Conservation (phyloP, 345 rosid species). For the Dipteronia sinensis region DNA sequence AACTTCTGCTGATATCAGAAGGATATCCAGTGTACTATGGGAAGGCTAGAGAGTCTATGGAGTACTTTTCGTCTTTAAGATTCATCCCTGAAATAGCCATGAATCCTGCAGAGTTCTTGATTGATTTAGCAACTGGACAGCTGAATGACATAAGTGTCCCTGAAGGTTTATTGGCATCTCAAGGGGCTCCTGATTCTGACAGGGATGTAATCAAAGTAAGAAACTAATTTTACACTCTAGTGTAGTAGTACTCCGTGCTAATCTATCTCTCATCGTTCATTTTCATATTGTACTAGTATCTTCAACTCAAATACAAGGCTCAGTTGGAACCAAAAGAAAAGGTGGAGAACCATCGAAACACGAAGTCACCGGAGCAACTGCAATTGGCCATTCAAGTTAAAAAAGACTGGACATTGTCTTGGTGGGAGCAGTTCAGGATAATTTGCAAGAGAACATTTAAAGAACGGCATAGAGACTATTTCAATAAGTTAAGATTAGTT, state of each 20-base stretch:
- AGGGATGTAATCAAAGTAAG: conserved; percentile 58
- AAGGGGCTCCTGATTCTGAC: conserved; percentile 48
- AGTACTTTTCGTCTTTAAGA: conserved; percentile 72
- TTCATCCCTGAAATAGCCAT: conserved; percentile 89
- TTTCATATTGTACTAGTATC: conserved; percentile 44
- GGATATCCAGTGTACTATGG: conserved; percentile 88
- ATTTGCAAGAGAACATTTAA: conserved; percentile 69
- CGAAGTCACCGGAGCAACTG: conserved; percentile 62
- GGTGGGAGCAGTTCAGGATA: conserved; percentile 82
- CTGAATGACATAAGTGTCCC: conserved; percentile 76
- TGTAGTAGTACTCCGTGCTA: too few species aligned
- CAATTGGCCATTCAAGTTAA: conserved; percentile 72
- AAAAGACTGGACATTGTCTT: conserved; percentile 87
- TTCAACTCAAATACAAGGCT: conserved; percentile 68
- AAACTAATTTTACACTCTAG: too few species aligned
- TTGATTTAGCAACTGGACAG: conserved; percentile 81
- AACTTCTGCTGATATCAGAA: conserved; percentile 83
- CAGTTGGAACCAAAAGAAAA: conserved; percentile 75
- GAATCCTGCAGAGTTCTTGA: conserved; percentile 96
- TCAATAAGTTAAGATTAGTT: conserved; percentile 75
- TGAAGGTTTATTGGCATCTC: conserved; percentile 50
- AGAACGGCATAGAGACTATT: conserved; percentile 73
- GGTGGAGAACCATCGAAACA: conserved; percentile 61
- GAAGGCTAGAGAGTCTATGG: conserved; percentile 72
- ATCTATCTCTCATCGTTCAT: background rate